Evolutionary conservation across 1,284 basidiomycete species (phyloP), one percentile per base, ranked within the genome.

Genomic region (Xerocomus minutiporus): DNA sequence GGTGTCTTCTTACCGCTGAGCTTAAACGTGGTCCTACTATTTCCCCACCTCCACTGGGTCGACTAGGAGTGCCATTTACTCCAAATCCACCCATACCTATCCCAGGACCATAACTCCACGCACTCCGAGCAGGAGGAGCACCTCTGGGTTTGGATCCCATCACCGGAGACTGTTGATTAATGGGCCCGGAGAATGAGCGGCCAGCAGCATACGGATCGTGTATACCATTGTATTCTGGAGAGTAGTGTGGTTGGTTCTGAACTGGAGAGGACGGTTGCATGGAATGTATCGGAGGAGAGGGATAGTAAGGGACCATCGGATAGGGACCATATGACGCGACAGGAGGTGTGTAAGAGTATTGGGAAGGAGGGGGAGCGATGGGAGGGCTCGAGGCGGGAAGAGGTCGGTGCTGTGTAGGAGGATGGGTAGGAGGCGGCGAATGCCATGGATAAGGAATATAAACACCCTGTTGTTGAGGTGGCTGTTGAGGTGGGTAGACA

Each of bases 101-200:
- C 8, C 84, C 83, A 56, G 86, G 81, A 5, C 84, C 84, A 63
- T 81, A 86, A 60, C 78, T 86, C 84, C 86, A 88, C 7, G 81
- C 70, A 39, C 74, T 71, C 39, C 81, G 75, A 32, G 73, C 65
- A 51, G 75, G 70, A 11, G 74, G 74, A n/a, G 77, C 75, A n/a
- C 72, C 69, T 50, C 71, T 66, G 12, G 70, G 64, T 50, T 71
- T 74, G 6, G 55, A 54, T 15, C 56, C 59, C 39, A 66, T 64
- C 34, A 63, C 64, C 13, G 66, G 57, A 34, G 66, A 59, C 32
- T 64, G 66, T 34, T 67, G 65, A 23, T 61, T 57, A 17, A 62
- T 52, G 9, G 54, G 58, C 5, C 66, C 67, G 38, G 67, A 61
- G 43, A 58, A 67, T 28, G 59, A 56, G 46, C 53, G 69, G 56